Evolutionary conservation across 2,329 filamentous ascomycete genomes (phyloP), one percentile per base, ranked within the genome.

Genomic region (Cordyceps sp.): DNA sequence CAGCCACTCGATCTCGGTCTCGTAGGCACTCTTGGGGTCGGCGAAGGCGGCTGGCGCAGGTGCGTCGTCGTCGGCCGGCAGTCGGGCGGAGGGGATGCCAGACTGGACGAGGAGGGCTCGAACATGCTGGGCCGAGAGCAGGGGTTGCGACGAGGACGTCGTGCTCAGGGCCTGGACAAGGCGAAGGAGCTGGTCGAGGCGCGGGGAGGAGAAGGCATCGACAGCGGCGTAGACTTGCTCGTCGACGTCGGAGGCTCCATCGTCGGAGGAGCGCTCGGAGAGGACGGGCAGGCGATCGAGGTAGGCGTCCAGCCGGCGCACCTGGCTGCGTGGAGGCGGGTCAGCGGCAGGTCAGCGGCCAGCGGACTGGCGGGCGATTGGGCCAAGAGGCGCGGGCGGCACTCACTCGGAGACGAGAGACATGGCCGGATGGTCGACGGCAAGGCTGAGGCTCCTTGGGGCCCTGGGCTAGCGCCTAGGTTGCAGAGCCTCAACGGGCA

Each of bases 1-100:
- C 17, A 94, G 59, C 90, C 90, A 96, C 53, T 93, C 79, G 31
- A 94, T 66, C 45, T 94, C 82, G 31, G 69, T 66, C 48, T 85
- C 77, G 45, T 82, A 78, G 14, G 61, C 57, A 35, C 46, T 61
- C 41, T 57, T 64, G 6, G 42, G 36, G 18, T 41, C 40, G 17
- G 45, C 41, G 10, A 49, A 39, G 20, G 35, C 37, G 18, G 44
- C 35, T 12, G 43, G 37, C 34, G 43, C 42, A 37, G 45, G 37
- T 23, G 55, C 50, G 35, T 57, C 50, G 17, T 53, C 48, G 33
- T 26, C 55, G 47, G 34, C 55, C 49, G 20, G 53, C 45, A 15
- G 52, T 41, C 16, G 29, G 18, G 8, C 19, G 7, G 57, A 56
- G 26, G 64, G 60, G 33, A 82, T 58, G 10, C 63, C 62, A 2